Conservation (phyloP, 495 filamentous ascomycete genomes). For the Aspergillus ostianus region DNA sequence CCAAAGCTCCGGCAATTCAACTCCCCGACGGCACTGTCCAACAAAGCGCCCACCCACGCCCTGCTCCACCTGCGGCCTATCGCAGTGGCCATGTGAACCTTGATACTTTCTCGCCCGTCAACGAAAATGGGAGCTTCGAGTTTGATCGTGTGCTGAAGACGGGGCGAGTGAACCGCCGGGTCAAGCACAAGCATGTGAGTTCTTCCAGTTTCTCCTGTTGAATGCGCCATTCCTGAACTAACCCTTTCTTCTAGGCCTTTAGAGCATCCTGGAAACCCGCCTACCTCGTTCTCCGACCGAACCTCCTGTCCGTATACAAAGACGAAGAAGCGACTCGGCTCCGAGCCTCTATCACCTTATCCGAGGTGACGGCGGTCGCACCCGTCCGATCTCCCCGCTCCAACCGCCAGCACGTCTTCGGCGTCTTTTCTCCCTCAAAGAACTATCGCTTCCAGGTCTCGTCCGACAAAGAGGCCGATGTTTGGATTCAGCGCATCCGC, state of each 20-base stretch:
- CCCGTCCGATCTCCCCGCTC: conserved; percentile 84
- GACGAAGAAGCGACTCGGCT: conserved; percentile 85
- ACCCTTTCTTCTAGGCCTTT: conserved; percentile 22
- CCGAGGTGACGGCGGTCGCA: conserved; percentile 88
- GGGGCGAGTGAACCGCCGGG: conserved; percentile 80
- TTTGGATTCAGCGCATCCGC: conserved; percentile 85
- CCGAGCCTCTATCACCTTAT: conserved; percentile 79
- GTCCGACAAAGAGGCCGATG: conserved; percentile 70
- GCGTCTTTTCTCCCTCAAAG: conserved; percentile 85
- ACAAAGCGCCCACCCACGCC: conserved; percentile 14
- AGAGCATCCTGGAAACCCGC: conserved; percentile 76
- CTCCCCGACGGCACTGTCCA: conserved; percentile 26
- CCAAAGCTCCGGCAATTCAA: conserved; percentile 31
- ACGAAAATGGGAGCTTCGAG: conserved; percentile 92
- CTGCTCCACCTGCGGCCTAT: conserved; percentile 18
- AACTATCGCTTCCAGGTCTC: conserved; percentile 86
- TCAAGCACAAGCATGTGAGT: conserved; percentile 87
- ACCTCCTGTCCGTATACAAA: conserved; percentile 93
- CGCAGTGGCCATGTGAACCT: conserved; percentile 55
- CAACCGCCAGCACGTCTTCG: conserved; percentile 77
- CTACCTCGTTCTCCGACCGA: conserved; percentile 87
- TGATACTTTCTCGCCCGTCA: conserved; percentile 73
- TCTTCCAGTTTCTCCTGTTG: conserved; percentile 3
- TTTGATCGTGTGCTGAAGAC: conserved; percentile 91
- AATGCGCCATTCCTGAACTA: conserved; percentile 10